phyloP scores from a whole-genome alignment of 139 green algal genomes.

The Chlamydomonas incerta region DNA sequence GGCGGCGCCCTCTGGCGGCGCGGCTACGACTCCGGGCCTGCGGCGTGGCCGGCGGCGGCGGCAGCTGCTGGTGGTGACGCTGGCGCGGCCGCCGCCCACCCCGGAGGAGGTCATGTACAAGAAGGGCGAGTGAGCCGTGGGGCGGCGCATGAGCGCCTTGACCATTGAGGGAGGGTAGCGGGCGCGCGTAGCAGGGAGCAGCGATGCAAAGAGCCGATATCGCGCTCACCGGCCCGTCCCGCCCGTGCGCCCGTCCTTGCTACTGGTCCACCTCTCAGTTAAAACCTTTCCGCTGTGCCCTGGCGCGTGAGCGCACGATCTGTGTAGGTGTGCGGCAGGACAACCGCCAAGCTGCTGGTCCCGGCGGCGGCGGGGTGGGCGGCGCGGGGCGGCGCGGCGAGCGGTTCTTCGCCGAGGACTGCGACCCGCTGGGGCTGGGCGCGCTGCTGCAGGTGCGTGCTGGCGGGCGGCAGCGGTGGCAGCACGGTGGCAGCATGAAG shows the following conservation, averaged over 20 bases:
- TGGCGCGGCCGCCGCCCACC: conserved; percentile 61
- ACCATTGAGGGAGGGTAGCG: too few species aligned
- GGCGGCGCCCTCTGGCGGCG: too few species aligned
- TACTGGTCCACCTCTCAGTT: too few species aligned
- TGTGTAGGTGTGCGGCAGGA: conserved; percentile 56
- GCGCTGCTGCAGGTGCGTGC: conserved; percentile 61
- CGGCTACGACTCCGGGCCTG: too few species aligned
- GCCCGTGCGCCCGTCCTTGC: background rate
- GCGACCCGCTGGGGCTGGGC: conserved; percentile 78
- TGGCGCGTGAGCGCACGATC: too few species aligned
- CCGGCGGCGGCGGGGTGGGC: background rate
- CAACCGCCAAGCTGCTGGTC: conserved; percentile 53
- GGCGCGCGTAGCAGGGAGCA: too few species aligned
- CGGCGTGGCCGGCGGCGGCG: conserved; percentile 34
- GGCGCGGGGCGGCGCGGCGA: conserved; percentile 49
- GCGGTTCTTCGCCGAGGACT: conserved; percentile 81
- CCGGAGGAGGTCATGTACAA: conserved; percentile 76
- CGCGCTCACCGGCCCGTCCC: too few species aligned
- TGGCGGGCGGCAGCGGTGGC: background rate
- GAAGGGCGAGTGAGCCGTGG: conserved; percentile 48
- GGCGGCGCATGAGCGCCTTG: background rate
- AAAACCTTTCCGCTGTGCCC: too few species aligned
- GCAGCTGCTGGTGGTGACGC: conserved; percentile 57
- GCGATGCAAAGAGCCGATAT: background rate
- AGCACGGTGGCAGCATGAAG: too few species aligned